Evolutionary conservation across 148 eudicot genomes (phyloP), one percentile per base, ranked within the genome.

Genomic region (Chenopodium suecicum): DNA sequence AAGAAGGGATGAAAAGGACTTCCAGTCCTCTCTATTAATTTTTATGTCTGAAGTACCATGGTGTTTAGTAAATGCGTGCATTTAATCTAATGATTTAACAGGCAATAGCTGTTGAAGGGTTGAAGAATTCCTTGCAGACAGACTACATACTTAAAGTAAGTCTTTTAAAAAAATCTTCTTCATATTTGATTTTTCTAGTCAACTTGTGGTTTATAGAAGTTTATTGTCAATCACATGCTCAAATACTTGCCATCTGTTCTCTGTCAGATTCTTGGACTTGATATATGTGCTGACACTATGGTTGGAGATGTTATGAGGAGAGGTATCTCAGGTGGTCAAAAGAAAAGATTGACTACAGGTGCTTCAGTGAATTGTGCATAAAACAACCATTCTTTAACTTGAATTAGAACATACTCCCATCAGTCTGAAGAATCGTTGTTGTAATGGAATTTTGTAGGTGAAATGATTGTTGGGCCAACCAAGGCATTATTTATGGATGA

Each of bases 301-400:
- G 84, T 83, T 72, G 98, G 97, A 70, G 92, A 94, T 85, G 93
- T 86, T 66, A 94, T 93, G 97, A 94, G 86, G 81, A 85, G 92
- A 90, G 97, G 98, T 63, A 86, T 95, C 65, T 93, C 96, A 22
- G 97, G 97, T 73, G 97, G 97, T 75, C 92, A 94, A 82, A 94
- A 92, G 88, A 94, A 92, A 80, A 89, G 95, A 85, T 82, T 94
- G 77, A 92, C 97, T 47, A 88, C 91, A 86, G 98, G 98, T 92
- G 77, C 73, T 41, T 63, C 14, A 70, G 11, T 25, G 12, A 32
- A 22, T 52, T 50, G 46, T 44, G 25, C 29, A 34, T 27, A 27
- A 27, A 54, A 46, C 50, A 19, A 47, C 37, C 31, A 19, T 66
- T 7, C 52, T 67, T 4, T 23, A 37, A 17, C 37, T 50, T 64